These are phyloP conservation scores for Penicillium bialowiezense DNA, from an alignment of 495 filamentous ascomycete species.

Conservation along the genomic window DNA sequence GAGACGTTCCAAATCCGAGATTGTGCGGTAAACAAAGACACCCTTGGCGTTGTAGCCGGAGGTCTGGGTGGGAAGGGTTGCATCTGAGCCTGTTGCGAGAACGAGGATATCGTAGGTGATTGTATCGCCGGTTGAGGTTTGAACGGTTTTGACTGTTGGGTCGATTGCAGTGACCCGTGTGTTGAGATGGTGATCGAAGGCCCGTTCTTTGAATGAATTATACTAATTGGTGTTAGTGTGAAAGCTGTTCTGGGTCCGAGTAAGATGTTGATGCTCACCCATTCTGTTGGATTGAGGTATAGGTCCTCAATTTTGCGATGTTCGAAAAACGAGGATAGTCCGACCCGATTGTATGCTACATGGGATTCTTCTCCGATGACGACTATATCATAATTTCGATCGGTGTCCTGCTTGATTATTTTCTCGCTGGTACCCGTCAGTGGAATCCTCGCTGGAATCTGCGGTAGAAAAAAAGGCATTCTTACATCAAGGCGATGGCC, in stretches of 20 bases:
- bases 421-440: constrained; percentile 64
- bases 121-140: constrained; percentile 65
- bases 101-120: constrained; percentile 88
- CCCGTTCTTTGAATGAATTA: constrained; percentile 55
- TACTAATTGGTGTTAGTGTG: constrained; percentile 37
- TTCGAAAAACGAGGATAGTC: constrained; percentile 90
- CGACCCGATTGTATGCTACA: constrained; percentile 93
- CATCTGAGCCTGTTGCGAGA: constrained; percentile 89
- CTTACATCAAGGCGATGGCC: constrained; percentile 89
- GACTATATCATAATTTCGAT: constrained; percentile 78
- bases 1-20: constrained; percentile 77
- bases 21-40: constrained; percentile 93
- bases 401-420: constrained; percentile 79
- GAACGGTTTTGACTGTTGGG: constrained; percentile 60
- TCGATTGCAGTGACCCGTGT: constrained; percentile 74
- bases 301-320: constrained; percentile 87
- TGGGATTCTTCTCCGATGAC: constrained; percentile 93
- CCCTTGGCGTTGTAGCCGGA: constrained; percentile 83
- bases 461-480: neutral
- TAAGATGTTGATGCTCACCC: constrained; percentile 54
- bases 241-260: neutral
- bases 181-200: constrained; percentile 80
- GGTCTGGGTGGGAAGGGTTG: constrained; percentile 74
- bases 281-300: constrained; percentile 86
- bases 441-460: neutral